Base-by-base conservation (phyloP, 2,329 filamentous ascomycete species). In the Xylariales sp. region DNA sequence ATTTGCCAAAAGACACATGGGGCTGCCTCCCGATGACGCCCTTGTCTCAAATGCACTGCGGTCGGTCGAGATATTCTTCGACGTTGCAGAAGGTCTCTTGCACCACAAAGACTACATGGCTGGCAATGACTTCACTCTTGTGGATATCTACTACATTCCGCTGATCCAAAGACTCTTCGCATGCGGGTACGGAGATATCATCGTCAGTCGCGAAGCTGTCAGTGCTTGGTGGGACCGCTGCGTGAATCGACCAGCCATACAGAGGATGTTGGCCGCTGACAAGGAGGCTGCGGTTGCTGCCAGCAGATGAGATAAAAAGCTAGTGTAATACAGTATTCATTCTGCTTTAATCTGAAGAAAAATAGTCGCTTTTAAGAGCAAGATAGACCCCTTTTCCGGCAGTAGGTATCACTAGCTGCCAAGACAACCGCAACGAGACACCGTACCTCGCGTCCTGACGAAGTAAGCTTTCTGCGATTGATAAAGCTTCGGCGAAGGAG, bases 71-170 rank as follows among this genome's bases (percentile, higher is more conserved):
- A 36, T 38, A 36, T 71, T 67, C 51, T 68, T 72, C 45, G 66
- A 71, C 46, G 55, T 69, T 18, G 62, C 60, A 35, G 68, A 70
- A 49, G 42, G 51, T 33, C 51, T 64, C 21, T 54, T 71, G 43
- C 56, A 61, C n/a, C 32, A 35, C 12, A 16, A 35, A 20, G 32
- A 35, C 11, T 20, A 35, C 18, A 35, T 35, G 32, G 32, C 32
- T 18, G 32, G 32, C 9, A 35, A 20, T 18, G 15, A 20, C 32
- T 35, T 35, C 32, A 35, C 10, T 35, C 32, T 72, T 10, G 53
- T 56, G 28, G 69, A 73, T 52, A 68, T 73, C 47, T 67, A 66
- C 56, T 72, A 73, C 46, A 65, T 72, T 50, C 68, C 68, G 4
- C 46, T 67, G 45, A 58, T 71, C 12, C 59, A 61, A 42, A 64